Conservation (phyloP, 768 basidiomycete genomes). For the Hortiboletus flavorubellus region DNA sequence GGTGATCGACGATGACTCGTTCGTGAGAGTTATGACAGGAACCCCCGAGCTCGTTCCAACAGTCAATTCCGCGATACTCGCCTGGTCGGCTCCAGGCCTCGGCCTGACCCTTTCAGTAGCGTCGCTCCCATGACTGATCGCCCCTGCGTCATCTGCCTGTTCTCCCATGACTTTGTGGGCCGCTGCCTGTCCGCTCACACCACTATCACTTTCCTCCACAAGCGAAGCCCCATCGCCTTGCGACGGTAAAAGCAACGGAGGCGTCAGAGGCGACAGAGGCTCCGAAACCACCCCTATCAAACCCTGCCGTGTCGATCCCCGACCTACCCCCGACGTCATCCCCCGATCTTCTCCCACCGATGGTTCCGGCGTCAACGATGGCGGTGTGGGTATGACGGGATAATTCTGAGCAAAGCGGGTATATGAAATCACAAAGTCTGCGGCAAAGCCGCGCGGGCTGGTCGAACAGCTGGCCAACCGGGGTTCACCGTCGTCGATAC, state of each 20-base stretch:
- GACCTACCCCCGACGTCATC: too few species aligned
- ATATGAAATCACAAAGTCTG: not conserved
- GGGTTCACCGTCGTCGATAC: not conserved
- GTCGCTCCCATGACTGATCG: not conserved
- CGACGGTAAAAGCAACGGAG: not conserved
- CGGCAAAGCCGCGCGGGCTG: not conserved
- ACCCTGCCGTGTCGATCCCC: not conserved
- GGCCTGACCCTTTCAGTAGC: not conserved
- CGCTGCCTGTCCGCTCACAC: not conserved
- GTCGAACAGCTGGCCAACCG: not conserved
- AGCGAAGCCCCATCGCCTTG: not conserved
- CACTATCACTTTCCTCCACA: not conserved
- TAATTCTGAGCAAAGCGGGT: not conserved
- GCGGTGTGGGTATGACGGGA: slow-evolving; percentile 5
- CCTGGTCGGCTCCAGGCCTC: not conserved
- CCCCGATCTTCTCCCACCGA: not conserved
- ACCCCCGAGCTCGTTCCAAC: not conserved
- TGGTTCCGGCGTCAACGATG: not conserved
- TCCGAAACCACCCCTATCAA: not conserved
- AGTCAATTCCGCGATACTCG: too few species aligned
- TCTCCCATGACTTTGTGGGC: not conserved
- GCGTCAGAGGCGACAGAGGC: slow-evolving; percentile 1
- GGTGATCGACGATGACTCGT: not conserved
- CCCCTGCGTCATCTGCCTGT: not conserved
- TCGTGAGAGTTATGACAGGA: not conserved